These are phyloP conservation scores for Crithidia acanthocephali DNA, from an alignment of 208 protist genomes.

Conservation along the genomic window DNA sequence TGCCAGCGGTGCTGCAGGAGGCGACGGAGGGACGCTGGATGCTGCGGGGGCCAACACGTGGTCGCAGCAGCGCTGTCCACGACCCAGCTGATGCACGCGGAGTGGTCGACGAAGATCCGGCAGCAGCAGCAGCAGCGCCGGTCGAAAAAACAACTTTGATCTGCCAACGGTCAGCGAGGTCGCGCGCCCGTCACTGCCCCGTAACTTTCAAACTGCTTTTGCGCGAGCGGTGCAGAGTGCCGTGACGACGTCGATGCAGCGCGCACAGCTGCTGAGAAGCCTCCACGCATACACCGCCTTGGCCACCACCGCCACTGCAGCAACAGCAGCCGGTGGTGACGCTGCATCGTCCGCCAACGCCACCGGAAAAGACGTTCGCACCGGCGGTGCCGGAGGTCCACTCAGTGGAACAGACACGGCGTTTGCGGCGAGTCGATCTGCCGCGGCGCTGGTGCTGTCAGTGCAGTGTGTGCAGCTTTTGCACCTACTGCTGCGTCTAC, in stretches of 20 bases:
- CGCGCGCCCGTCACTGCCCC: neutral
- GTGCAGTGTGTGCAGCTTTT: slow-evolving; percentile 70
- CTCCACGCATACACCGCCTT: neutral
- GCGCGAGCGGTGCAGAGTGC: neutral
- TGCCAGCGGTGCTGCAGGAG: slow-evolving; percentile 44
- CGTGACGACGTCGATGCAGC: slow-evolving; percentile 21
- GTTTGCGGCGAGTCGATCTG: neutral
- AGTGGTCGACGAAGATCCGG: no score
- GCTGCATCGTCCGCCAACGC: neutral
- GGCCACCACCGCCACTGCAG: no score
- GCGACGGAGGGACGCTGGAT: slow-evolving; percentile 69
- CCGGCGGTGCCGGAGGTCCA: neutral
- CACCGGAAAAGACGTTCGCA: neutral
- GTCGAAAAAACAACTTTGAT: neutral
- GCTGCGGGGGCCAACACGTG: slow-evolving; percentile 28
- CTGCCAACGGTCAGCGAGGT: neutral
- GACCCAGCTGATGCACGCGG: no score
- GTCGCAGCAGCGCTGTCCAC: neutral
- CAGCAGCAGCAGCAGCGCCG: neutral
- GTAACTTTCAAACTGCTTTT: slow-evolving; percentile 13
- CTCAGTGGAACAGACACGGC: neutral
- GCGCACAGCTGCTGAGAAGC: slow-evolving; percentile 11
- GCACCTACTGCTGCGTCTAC: slow-evolving; percentile 66
- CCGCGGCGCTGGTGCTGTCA: slow-evolving; percentile 27
- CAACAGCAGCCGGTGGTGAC: neutral